Percentiles rank a stretch among this genome's conserved stretches.
Evolutionary conservation across 2,329 filamentous ascomycete genomes (phyloP).

Genomic region (Falciphora oryzae): DNA sequence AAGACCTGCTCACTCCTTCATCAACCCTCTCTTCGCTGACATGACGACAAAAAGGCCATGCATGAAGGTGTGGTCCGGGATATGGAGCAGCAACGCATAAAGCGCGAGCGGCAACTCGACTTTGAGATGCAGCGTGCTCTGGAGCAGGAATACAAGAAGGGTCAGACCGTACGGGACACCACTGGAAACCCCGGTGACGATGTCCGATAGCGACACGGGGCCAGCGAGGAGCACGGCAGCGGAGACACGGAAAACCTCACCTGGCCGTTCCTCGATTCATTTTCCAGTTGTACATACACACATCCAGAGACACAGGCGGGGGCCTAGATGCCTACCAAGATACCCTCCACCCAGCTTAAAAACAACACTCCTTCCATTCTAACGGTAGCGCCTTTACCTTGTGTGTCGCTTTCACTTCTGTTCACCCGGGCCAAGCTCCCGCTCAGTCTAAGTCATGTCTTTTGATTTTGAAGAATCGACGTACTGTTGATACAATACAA

Average conservation of each 20-base stretch:
- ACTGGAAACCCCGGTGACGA: not conserved
- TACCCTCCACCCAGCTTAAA: not conserved
- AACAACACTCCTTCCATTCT: not conserved
- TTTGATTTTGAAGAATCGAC: not conserved
- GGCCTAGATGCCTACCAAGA: no score
- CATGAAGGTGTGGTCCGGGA: conserved; percentile 91
- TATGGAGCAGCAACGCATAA: conserved; percentile 87
- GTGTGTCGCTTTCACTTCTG: not conserved
- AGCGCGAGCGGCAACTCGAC: conserved; percentile 84
- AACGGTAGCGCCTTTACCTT: not conserved
- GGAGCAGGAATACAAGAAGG: conserved; percentile 84
- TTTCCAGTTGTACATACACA: no score
- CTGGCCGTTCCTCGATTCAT: no score
- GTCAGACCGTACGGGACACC: conserved; percentile 51
- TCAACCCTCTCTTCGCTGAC: not conserved
- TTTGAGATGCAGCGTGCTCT: conserved; percentile 86
- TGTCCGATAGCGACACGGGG: not conserved
- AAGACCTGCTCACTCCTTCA: conserved; percentile 27
- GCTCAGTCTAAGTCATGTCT: not conserved
- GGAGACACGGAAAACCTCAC: no score
- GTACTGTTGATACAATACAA: not conserved
- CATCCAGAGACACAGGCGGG: no score
- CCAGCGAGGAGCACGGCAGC: no score
- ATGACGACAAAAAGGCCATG: conserved; percentile 64
- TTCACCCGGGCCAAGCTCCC: not conserved